Evolutionary conservation across 1,284 basidiomycete genomes (phyloP).

Genomic region (Sporisorium graminicola): DNA sequence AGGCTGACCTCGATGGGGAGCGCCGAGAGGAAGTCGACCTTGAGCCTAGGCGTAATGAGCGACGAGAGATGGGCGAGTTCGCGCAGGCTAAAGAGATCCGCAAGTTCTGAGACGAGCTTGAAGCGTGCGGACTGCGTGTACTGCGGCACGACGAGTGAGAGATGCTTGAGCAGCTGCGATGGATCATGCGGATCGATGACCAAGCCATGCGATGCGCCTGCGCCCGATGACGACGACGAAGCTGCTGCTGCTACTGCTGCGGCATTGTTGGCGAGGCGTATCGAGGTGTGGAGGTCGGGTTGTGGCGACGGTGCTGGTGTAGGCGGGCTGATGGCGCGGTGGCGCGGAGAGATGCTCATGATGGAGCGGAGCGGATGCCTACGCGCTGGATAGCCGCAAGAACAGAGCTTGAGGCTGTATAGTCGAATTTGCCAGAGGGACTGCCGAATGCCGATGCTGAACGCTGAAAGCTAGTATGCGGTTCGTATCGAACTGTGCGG

Average conservation of each 20-base stretch:
- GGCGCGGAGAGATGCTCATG: slow-evolving; percentile 55
- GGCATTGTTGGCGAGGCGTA: slow-evolving; percentile 52
- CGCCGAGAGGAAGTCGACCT: slow-evolving; percentile 85
- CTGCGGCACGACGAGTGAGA: slow-evolving; percentile 47
- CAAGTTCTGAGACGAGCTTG: slow-evolving; percentile 58
- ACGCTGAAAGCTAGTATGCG: background rate
- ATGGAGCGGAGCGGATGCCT: background rate
- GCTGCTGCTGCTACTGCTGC: slow-evolving; percentile 22
- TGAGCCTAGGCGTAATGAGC: slow-evolving; percentile 81
- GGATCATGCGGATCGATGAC: slow-evolving; percentile 45
- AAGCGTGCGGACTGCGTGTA: slow-evolving; percentile 48
- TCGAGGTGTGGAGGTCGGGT: slow-evolving; percentile 49
- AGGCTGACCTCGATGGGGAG: slow-evolving; percentile 87
- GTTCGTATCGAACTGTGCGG: background rate
- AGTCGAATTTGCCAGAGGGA: background rate
- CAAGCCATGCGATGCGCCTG: slow-evolving; percentile 18
- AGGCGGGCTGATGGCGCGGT: slow-evolving; percentile 61
- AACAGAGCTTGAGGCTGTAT: no score
- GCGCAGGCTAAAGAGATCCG: slow-evolving; percentile 73
- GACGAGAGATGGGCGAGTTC: slow-evolving; percentile 84
- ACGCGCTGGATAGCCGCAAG: background rate
- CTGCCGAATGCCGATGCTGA: background rate
- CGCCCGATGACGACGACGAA: slow-evolving; percentile 7
- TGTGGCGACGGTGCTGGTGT: slow-evolving; percentile 65
- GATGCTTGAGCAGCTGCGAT: slow-evolving; percentile 47